Conservation (phyloP, 1,139 yeast species). For the Candida pseudoviswanathii region DNA sequence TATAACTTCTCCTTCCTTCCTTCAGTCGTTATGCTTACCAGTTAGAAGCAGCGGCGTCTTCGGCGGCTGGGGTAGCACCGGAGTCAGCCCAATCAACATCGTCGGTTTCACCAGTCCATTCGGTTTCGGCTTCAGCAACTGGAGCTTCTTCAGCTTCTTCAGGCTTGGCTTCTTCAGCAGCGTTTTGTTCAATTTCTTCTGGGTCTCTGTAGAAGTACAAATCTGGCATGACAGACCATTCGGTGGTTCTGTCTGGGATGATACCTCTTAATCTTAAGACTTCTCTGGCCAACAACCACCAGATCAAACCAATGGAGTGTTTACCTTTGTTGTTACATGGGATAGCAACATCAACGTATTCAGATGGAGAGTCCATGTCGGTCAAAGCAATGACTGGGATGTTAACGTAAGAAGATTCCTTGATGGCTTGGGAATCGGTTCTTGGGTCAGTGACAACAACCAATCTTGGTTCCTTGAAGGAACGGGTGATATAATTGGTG, state of each 20-base stretch:
- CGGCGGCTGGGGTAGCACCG: conserved; percentile 70
- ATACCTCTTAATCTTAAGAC: conserved; percentile 99
- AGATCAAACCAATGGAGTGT: conserved; percentile 99
- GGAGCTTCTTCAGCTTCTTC: conserved; percentile 55
- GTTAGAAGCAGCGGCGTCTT: conserved; percentile 73
- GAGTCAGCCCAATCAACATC: conserved; percentile 67
- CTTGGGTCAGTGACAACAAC: conserved; percentile 99
- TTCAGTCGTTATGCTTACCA: conserved; percentile 35
- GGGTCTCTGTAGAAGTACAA: conserved; percentile 99
- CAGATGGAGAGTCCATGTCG: conserved; percentile 99
- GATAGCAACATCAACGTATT: conserved; percentile 98
- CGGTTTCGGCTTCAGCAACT: conserved; percentile 50
- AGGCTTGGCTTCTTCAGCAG: conserved; percentile 65
- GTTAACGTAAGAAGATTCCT: conserved; percentile 99
- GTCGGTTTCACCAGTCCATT: conserved; percentile 60
- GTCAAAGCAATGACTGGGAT: conserved; percentile 99
- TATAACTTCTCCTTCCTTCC: conserved; percentile 4
- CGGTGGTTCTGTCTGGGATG: conserved; percentile 93
- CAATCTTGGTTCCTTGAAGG: conserved; percentile 99
- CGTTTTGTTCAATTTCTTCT: conserved; percentile 93
- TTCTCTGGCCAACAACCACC: conserved; percentile 99
- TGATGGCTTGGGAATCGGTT: conserved; percentile 99
- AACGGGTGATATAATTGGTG: conserved; percentile 99
- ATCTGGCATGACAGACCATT: conserved; percentile 99
- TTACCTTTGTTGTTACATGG: conserved; percentile 99